These are phyloP conservation scores for Rhizopogon salebrosus DNA, from an alignment of 768 basidiomycete genomes.

Conservation along the genomic window DNA sequence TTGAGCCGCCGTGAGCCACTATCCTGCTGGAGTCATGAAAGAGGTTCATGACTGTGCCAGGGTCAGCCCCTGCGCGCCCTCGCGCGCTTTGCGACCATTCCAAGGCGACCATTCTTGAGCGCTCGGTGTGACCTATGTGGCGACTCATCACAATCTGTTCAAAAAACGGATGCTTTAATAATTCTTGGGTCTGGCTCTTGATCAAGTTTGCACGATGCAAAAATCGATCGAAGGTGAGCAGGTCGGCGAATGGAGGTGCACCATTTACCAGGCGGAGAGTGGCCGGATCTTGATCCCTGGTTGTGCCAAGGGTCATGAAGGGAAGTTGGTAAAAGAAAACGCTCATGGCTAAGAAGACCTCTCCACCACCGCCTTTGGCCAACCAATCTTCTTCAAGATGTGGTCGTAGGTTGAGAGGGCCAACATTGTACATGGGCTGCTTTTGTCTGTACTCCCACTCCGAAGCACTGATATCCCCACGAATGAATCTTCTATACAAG, in stretches of 20 bases:
- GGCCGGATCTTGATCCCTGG: too few species aligned
- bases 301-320: conserved; percentile 38
- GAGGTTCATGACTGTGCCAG: conserved; percentile 3
- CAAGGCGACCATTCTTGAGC: conserved; percentile 10
- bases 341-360: conserved; percentile 37
- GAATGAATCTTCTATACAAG: conserved; percentile 40
- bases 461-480: conserved; percentile 40
- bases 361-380: conserved; percentile 36
- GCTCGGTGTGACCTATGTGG: conserved; percentile 6
- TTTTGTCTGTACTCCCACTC: conserved; percentile 50
- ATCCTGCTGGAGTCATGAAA: conserved; percentile 2
- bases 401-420: conserved; percentile 48
- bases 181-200: conserved; percentile 29
- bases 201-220: conserved; percentile 35
- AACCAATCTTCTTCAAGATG: conserved; percentile 45
- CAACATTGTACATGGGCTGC: conserved; percentile 43
- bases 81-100: conserved; percentile 17
- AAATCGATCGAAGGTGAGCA: conserved; percentile 46
- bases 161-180: conserved; percentile 40
- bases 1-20: conserved; percentile 15
- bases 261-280: background rate
- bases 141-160: conserved; percentile 30
- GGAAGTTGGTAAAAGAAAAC: conserved; percentile 40
- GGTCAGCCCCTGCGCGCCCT: background rate
- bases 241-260: conserved; percentile 33